These are phyloP conservation scores for Solanum ossicruentum DNA, from an alignment of 257 asterid genomes.

Conservation along the genomic window DNA sequence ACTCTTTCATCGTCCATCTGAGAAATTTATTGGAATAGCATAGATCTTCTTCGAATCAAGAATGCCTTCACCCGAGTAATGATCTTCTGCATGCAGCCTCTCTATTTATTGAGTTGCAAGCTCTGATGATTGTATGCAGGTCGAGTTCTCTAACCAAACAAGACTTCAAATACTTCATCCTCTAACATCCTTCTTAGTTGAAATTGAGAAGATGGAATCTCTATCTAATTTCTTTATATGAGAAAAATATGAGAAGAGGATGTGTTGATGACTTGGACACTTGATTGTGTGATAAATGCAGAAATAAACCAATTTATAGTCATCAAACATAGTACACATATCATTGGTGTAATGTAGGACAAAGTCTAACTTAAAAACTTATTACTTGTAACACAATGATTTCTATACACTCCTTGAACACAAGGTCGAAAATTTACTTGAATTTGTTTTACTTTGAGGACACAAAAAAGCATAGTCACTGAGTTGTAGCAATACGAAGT, in stretches of 20 bases:
- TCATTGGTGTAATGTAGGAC: not conserved
- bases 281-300: not conserved
- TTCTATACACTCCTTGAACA: not conserved
- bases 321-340: not conserved
- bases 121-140: not conserved
- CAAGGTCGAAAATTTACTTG: not conserved
- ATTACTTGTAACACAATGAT: not conserved
- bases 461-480: not conserved
- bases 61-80: not conserved
- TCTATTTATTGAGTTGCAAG: not conserved
- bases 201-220: not conserved
- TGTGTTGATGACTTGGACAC: not conserved
- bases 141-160: not conserved
- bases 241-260: not conserved
- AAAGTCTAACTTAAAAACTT: not conserved
- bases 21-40: not conserved
- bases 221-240: not conserved
- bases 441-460: not conserved
- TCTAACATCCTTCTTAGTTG: not conserved
- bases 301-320: not conserved
- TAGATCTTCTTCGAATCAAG: not conserved
- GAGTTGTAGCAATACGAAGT: not conserved
- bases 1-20: not conserved
- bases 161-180: not conserved
- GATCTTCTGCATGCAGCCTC: not conserved